Conservation (phyloP, 2,329 filamentous ascomycete species). For the Aspergillus flavus region DNA sequence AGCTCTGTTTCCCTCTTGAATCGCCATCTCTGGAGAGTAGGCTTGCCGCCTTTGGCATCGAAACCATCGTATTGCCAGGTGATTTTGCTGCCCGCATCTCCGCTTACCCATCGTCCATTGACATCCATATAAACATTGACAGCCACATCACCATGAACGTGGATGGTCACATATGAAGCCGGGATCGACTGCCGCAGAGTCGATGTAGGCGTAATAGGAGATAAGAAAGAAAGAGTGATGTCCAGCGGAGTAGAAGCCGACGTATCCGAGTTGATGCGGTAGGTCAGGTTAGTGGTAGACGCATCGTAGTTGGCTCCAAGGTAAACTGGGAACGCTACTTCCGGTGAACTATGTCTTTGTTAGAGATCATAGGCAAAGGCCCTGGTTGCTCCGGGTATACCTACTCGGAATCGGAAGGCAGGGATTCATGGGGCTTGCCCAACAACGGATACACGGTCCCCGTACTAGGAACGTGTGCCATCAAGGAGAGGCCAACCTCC, state of each 20-base stretch:
- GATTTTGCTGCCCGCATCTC: constrained; percentile 68
- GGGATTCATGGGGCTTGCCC: constrained; percentile 66
- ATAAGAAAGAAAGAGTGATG: constrained; percentile 67
- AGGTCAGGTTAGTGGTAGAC: constrained; percentile 70
- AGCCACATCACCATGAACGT: constrained; percentile 67
- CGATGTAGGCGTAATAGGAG: constrained; percentile 78
- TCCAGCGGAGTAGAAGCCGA: constrained; percentile 46
- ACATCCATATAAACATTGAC: constrained; percentile 67
- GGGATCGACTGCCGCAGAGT: constrained; percentile 79
- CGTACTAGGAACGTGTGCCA: constrained; percentile 64
- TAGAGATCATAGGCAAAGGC: not conserved
- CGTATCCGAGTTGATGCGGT: constrained; percentile 55
- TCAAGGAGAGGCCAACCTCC: constrained; percentile 65
- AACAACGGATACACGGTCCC: constrained; percentile 65
- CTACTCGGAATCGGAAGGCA: constrained; percentile 48
- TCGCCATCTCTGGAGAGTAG: constrained; percentile 46
- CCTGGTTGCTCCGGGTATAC: constrained; percentile 7
- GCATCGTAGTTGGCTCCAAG: constrained; percentile 67
- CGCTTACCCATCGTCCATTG: constrained; percentile 81
- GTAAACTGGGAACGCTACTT: constrained; percentile 61
- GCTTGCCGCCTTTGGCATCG: constrained; percentile 41
- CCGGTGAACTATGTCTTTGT: constrained; percentile 48
- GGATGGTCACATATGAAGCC: constrained; percentile 75
- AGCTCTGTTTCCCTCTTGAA: constrained; percentile 56
- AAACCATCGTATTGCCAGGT: constrained; percentile 66